phyloP scores from a whole-genome alignment of 2,329 filamentous ascomycete genomes.

The Beauveria varroae region DNA sequence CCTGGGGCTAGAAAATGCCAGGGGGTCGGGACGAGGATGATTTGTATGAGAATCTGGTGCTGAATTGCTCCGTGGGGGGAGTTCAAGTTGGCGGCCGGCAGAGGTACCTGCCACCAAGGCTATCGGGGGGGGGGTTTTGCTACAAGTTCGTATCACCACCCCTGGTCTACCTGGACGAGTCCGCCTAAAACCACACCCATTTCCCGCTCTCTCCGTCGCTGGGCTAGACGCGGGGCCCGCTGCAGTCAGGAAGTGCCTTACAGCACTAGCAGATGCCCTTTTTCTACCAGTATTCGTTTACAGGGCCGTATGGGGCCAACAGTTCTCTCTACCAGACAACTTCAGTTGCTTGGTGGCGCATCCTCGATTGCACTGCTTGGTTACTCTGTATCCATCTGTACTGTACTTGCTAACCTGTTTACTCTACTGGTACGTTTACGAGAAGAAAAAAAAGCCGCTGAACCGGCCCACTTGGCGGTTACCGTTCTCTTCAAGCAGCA shows the following conservation, averaged over 20 bases:
- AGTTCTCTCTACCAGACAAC: too few species aligned
- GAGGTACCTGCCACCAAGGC: background rate
- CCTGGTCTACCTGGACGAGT: background rate
- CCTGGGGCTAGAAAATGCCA: background rate
- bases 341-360: too few species aligned
- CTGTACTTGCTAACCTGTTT: too few species aligned
- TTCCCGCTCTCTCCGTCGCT: background rate
- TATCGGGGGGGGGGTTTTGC: constrained; percentile 2
- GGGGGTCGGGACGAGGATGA: constrained; percentile 1
- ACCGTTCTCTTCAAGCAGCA: background rate
- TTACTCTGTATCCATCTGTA: too few species aligned
- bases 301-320: too few species aligned
- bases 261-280: too few species aligned
- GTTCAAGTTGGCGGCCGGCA: background rate
- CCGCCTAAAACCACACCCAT: constrained; percentile 1
- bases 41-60: background rate
- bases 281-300: too few species aligned
- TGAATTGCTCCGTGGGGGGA: background rate
- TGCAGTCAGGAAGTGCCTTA: too few species aligned
- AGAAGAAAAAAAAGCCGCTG: background rate
- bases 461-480: constrained; percentile 3
- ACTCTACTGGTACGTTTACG: background rate
- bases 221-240: too few species aligned
- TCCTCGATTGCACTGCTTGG: too few species aligned
- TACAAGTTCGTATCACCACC: background rate